phyloP scores from a whole-genome alignment of 306 rosid species.

The Quercus suber region DNA sequence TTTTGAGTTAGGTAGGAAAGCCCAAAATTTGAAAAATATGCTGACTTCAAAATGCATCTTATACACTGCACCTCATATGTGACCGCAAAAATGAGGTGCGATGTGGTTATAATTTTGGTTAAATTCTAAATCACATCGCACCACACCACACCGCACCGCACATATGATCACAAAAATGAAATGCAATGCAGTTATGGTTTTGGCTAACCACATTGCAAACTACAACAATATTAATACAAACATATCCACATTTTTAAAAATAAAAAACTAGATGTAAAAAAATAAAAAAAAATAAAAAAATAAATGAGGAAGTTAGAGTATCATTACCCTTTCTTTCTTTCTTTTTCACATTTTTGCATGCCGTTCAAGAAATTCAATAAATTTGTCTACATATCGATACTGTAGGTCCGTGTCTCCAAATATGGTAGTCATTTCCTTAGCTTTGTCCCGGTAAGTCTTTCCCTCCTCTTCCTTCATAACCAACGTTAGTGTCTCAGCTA shows the following conservation, averaged over 20 bases:
- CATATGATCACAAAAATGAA: too few species aligned
- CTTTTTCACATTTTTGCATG: not conserved
- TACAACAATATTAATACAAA: too few species aligned
- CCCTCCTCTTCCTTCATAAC: constrained; percentile 23
- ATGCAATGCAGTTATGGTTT: fast-evolving
- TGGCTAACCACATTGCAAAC: fast-evolving
- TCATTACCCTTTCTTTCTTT: too few species aligned
- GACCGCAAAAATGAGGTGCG: fast-evolving
- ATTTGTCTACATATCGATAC: not conserved
- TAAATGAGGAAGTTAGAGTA: too few species aligned
- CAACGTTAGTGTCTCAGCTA: constrained; percentile 14
- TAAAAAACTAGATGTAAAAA: too few species aligned
- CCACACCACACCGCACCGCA: fast-evolving
- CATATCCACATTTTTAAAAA: too few species aligned
- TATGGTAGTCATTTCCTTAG: not conserved
- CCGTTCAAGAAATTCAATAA: not conserved
- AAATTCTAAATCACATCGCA: too few species aligned
- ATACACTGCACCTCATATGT: too few species aligned
- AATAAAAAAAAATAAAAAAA: too few species aligned
- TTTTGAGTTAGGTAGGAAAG: fast-evolving
- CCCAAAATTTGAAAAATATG: too few species aligned
- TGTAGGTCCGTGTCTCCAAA: constrained; percentile 4
- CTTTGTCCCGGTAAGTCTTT: constrained; percentile 1
- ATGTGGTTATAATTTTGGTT: fast-evolving
- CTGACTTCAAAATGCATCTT: too few species aligned